phyloP scores from a whole-genome alignment of 2,329 filamentous ascomycete genomes.

The Chrysoporthe cubensis region DNA sequence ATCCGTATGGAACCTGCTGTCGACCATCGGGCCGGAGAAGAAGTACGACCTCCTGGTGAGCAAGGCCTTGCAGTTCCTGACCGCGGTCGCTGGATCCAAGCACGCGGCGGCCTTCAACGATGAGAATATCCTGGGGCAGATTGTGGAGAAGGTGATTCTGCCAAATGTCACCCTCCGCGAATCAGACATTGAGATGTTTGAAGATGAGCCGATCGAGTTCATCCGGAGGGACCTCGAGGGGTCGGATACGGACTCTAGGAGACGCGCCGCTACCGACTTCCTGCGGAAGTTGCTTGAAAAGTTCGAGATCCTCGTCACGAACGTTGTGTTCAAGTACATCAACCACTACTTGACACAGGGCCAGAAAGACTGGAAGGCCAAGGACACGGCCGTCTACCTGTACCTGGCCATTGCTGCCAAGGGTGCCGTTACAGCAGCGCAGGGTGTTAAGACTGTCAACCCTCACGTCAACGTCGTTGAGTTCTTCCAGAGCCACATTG shows the following conservation, averaged over 20 bases:
- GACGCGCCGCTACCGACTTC: constrained; percentile 94
- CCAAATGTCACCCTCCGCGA: constrained; percentile 91
- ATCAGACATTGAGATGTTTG: constrained; percentile 93
- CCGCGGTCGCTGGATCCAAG: constrained; percentile 77
- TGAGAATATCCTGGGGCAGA: constrained; percentile 76
- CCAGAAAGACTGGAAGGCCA: constrained; percentile 90
- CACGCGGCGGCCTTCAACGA: constrained; percentile 88
- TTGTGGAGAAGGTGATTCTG: constrained; percentile 94
- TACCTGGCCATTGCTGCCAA: constrained; percentile 94
- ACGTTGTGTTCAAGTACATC: constrained; percentile 85
- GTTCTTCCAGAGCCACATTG: constrained; percentile 93
- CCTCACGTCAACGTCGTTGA: constrained; percentile 85
- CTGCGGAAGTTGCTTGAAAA: constrained; percentile 85
- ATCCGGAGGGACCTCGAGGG: constrained; percentile 94
- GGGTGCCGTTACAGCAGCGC: constrained; percentile 81
- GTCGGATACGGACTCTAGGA: constrained; percentile 90
- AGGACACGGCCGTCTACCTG: constrained; percentile 97
- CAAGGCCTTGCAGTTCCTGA: constrained; percentile 92
- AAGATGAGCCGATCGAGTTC: constrained; percentile 98
- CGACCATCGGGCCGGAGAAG: constrained; percentile 80
- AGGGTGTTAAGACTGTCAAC: constrained; percentile 91
- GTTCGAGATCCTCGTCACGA: constrained; percentile 83
- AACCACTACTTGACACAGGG: constrained; percentile 82
- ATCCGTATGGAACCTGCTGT: constrained; percentile 89
- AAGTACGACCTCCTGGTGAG: constrained; percentile 96